Percentiles rank a stretch among this genome's conserved stretches.
These are phyloP conservation scores for Dalbergia cultrata DNA, from an alignment of 306 rosid genomes.

Conservation along the genomic window DNA sequence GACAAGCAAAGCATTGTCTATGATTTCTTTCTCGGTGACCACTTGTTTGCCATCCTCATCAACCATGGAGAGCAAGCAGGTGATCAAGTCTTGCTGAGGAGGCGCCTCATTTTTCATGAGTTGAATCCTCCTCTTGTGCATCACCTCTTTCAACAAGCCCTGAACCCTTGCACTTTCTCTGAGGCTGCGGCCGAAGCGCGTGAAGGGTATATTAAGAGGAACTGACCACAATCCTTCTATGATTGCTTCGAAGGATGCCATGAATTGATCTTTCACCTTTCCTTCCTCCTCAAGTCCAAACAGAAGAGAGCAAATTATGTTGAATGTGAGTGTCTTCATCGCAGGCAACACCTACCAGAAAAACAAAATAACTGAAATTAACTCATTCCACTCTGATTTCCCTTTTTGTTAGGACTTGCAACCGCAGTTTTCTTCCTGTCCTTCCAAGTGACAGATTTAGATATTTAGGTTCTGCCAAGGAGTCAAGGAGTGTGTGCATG, in stretches of 20 bases:
- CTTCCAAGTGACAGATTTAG: too few relatives aligned
- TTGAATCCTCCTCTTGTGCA: constrained; percentile 55
- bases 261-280: constrained; percentile 57
- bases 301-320: constrained; percentile 72
- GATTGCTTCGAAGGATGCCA: constrained; percentile 57
- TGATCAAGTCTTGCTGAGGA: constrained; percentile 67
- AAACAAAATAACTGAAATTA: too few relatives aligned
- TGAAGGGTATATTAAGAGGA: constrained; percentile 77
- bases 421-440: too few relatives aligned
- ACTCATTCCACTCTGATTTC: too few relatives aligned
- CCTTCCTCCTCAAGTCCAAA: constrained; percentile 76
- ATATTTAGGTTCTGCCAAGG: too few relatives aligned
- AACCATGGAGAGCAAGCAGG: constrained; percentile 62
- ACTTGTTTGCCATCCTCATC: constrained; percentile 51
- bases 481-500: too few relatives aligned
- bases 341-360: too few relatives aligned
- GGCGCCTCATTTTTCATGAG: constrained; percentile 49
- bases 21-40: constrained; percentile 70
- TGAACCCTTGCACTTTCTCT: constrained; percentile 65
- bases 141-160: constrained; percentile 55
- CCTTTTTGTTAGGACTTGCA: too few relatives aligned
- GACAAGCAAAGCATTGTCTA: constrained; percentile 65
- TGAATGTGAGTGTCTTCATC: constrained; percentile 61
- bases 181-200: constrained; percentile 70
- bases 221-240: constrained; percentile 69